Conservation (phyloP, 2,329 filamentous ascomycete genomes). For the Ophiostoma sp. region DNA sequence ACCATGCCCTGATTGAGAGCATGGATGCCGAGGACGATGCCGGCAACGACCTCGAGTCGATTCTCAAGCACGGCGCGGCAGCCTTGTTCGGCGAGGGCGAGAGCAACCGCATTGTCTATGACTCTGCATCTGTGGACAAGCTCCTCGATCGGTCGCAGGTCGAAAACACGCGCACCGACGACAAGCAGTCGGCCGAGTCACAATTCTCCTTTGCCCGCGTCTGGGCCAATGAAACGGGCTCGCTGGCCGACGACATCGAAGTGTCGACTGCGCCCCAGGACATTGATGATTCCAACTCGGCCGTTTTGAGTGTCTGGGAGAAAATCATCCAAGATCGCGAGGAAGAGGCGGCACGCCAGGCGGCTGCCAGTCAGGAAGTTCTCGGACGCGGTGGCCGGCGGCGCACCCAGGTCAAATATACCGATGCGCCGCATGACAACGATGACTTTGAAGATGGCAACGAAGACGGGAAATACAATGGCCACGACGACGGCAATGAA, state of each 20-base stretch:
- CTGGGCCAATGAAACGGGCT: slow-evolving; percentile 77
- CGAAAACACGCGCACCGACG: slow-evolving; percentile 62
- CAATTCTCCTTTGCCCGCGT: slow-evolving; percentile 87
- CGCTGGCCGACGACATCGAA: slow-evolving; percentile 59
- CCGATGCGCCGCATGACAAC: slow-evolving; percentile 24
- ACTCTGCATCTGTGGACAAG: slow-evolving; percentile 75
- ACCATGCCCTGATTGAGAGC: slow-evolving; percentile 88
- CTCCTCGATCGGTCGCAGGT: slow-evolving; percentile 81
- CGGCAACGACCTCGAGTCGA: slow-evolving; percentile 75
- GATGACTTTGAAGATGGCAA: slow-evolving; percentile 31
- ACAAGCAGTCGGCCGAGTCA: slow-evolving; percentile 58
- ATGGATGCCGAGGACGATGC: slow-evolving; percentile 81
- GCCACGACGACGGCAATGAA: slow-evolving; percentile 16
- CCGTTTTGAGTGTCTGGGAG: slow-evolving; percentile 71
- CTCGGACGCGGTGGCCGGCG: slow-evolving; percentile 80
- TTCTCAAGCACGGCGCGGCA: slow-evolving; percentile 80
- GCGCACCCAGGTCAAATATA: slow-evolving; percentile 38
- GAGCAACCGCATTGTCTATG: slow-evolving; percentile 73
- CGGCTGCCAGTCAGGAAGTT: slow-evolving; percentile 62
- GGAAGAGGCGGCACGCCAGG: slow-evolving; percentile 67
- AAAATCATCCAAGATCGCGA: slow-evolving; percentile 81
- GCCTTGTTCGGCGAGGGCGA: slow-evolving; percentile 75
- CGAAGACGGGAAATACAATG: slow-evolving; percentile 6
- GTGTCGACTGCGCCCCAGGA: slow-evolving; percentile 39
- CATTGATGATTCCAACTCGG: slow-evolving; percentile 36